Base-by-base conservation (phyloP, 2,329 filamentous ascomycete genomes). In the Exophiala oligosperma region DNA sequence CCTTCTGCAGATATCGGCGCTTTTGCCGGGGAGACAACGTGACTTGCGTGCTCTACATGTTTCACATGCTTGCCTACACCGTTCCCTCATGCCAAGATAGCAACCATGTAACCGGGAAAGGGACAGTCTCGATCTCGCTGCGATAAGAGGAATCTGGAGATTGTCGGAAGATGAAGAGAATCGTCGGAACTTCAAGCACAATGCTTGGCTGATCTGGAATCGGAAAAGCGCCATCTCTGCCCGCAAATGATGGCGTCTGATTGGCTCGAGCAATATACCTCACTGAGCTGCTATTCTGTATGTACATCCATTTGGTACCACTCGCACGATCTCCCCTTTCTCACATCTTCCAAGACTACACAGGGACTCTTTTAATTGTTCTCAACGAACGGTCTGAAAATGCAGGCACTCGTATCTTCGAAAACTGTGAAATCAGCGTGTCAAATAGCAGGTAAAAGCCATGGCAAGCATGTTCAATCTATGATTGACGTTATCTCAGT, bases 11-110 rank as follows among this genome's bases (percentile, higher is more conserved):
- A n/a, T 48, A 9, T 46, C 49, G 3, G 29, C 43, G 7, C 44
- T 38, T n/a, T 14, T 48, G 41, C 54, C 57, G 14, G 52, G 56
- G 21, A 57, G 17, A 35, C 60, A 63, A 11, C 57, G 57, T 21
- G 49, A 63, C 21, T 63, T 63, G 9, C 60, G 54, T 29, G 52
- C 54, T 9, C 57, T 53, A 49, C 60, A 63, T 21, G 54, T 38
- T 26, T 63, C 57, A 44, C 60, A 63, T 11, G 60, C 60, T 38
- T 59, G 60, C 41, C 51, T 32, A 24, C 41, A 49, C 17, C 57
- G 51, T 35, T 24, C 17, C 41, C 35, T 57, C 60, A 63, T 60
- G 14, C 29, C 51, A 17, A 12, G 5, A 47, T 4, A 24, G 23
- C 3, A 38, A 2, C 8, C 32, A 5, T 35, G 32, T 9, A 35